These are phyloP conservation scores for Teratosphaeria viscida DNA, from an alignment of 2,329 filamentous ascomycete species.

Conservation along the genomic window DNA sequence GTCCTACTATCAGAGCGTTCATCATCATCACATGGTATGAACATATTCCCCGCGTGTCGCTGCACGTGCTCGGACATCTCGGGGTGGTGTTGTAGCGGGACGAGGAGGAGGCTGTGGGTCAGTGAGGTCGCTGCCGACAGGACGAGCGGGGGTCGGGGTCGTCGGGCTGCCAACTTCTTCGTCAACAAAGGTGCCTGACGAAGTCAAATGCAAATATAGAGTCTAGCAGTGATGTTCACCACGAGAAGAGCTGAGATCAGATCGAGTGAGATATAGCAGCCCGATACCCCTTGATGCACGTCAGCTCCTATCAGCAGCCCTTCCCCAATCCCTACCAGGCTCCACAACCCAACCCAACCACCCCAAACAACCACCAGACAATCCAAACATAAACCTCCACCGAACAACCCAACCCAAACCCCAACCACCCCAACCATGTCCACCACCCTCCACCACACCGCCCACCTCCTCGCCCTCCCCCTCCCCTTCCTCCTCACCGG, in stretches of 20 bases:
- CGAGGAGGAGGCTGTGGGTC: no score
- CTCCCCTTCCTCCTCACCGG: conserved; percentile 7
- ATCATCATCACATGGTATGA: not conserved
- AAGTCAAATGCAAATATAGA: not conserved
- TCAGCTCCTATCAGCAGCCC: no score
- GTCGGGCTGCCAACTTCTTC: not conserved
- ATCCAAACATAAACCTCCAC: no score
- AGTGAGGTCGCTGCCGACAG: no score
- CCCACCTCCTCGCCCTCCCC: conserved; percentile 6
- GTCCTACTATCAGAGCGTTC: not conserved
- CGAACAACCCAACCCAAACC: not conserved
- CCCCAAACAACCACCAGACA: no score
- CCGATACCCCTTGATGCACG: no score
- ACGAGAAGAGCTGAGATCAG: not conserved
- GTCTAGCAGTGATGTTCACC: no score
- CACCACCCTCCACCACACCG: conserved; percentile 2
- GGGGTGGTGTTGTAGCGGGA: no score
- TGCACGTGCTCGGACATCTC: not conserved
- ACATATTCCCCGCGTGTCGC: not conserved
- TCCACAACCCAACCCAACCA: not conserved
- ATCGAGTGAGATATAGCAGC: not conserved
- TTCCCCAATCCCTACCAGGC: no score
- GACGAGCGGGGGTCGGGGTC: no score
- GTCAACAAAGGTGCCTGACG: no score
- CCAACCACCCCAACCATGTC: not conserved